A percentile compares a stretch with the other conserved stretches of the same genome.
Conservation (phyloP, 352 stramenopile genomes). For the Pythium biforme region DNA sequence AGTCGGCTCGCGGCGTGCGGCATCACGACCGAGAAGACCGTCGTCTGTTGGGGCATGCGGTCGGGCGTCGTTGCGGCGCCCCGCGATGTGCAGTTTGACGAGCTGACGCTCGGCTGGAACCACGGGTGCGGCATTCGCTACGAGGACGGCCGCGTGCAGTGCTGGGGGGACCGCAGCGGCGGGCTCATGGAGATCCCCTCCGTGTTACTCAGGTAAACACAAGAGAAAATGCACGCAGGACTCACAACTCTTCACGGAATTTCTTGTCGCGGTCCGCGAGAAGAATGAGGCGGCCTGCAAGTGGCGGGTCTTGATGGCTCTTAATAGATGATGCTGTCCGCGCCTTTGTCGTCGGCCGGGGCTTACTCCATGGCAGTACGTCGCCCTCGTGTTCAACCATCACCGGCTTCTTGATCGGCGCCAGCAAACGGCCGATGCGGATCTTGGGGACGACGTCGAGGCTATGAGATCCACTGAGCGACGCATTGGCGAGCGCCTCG, state of each 20-base stretch:
- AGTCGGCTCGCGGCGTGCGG: slow-evolving; percentile 62
- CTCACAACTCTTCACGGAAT: slow-evolving; percentile 33
- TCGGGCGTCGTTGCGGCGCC: slow-evolving; percentile 60
- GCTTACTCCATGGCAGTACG: not conserved
- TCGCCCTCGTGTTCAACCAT: slow-evolving; percentile 28
- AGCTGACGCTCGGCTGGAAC: slow-evolving; percentile 70
- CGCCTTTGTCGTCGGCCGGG: not conserved
- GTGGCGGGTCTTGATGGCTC: not conserved
- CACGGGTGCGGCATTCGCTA: slow-evolving; percentile 70
- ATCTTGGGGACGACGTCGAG: slow-evolving; percentile 45
- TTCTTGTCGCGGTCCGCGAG: slow-evolving; percentile 40
- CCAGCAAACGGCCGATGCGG: slow-evolving; percentile 42
- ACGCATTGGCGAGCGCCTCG: slow-evolving; percentile 5
- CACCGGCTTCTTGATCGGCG: slow-evolving; percentile 48
- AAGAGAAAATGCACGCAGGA: not conserved
- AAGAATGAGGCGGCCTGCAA: slow-evolving; percentile 33
- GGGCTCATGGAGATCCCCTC: slow-evolving; percentile 48
- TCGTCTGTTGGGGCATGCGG: slow-evolving; percentile 67
- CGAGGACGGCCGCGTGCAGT: slow-evolving; percentile 59
- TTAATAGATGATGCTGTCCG: not conserved
- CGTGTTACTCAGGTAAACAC: slow-evolving; percentile 23
- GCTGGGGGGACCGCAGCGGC: slow-evolving; percentile 56
- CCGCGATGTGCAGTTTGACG: slow-evolving; percentile 55
- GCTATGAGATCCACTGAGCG: not conserved
- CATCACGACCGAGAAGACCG: slow-evolving; percentile 59